These are phyloP conservation scores for Citrus hindsii DNA, from an alignment of 345 rosid species.

Conservation along the genomic window DNA sequence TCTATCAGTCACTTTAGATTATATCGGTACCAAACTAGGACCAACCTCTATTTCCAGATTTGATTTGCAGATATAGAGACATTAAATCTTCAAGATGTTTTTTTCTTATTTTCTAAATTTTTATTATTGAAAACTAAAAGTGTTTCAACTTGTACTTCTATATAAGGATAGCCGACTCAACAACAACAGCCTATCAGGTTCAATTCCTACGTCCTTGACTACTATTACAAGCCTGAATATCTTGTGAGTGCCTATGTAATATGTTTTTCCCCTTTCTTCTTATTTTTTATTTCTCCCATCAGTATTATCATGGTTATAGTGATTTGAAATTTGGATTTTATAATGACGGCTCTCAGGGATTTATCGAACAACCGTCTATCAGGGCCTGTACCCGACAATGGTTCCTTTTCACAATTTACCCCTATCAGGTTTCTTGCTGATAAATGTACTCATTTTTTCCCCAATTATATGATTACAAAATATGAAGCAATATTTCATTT, in stretches of 20 bases:
- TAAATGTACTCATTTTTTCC: background rate
- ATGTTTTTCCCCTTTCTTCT: no score
- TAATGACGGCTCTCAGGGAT: slow-evolving; percentile 21
- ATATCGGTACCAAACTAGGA: background rate
- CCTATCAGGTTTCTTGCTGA: slow-evolving; percentile 29
- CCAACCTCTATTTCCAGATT: no score
- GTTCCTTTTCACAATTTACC: slow-evolving; percentile 20
- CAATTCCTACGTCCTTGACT: no score
- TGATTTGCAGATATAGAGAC: background rate
- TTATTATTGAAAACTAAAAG: background rate
- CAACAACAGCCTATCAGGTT: slow-evolving; percentile 29
- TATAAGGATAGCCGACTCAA: slow-evolving; percentile 40
- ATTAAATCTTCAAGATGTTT: background rate
- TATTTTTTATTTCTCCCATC: no score
- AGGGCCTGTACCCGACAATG: slow-evolving; percentile 35
- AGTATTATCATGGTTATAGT: background rate
- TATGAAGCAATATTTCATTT: slow-evolving; percentile 2
- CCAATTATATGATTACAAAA: background rate
- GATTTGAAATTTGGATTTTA: background rate
- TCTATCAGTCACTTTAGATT: background rate
- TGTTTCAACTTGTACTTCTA: background rate
- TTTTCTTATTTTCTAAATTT: background rate
- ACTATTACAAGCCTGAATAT: no score
- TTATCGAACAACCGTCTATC: slow-evolving; percentile 37
- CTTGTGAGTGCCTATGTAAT: no score